A percentile compares a stretch with the other conserved stretches of the same genome.
These are phyloP conservation scores for Pseudozyma hubeiensis DNA, from an alignment of 1,284 basidiomycete species.

Conservation along the genomic window DNA sequence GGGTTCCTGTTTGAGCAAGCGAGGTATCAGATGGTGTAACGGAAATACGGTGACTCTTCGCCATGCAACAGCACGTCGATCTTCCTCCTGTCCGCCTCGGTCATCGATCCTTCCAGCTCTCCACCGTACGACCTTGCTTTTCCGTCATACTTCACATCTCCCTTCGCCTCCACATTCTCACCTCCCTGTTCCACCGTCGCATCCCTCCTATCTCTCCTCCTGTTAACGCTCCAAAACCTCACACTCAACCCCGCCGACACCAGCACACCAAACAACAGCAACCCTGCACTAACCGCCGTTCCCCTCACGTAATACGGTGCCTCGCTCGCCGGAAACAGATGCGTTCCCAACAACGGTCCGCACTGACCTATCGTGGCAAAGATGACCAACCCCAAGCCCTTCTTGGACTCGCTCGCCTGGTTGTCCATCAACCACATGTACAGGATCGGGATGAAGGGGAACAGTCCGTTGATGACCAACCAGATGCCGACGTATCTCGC, in stretches of 20 bases:
- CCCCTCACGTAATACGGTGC: slow-evolving; percentile 56
- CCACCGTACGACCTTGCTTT: slow-evolving; percentile 4
- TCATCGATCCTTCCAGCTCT: neutral
- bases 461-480: slow-evolving; percentile 57
- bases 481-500: slow-evolving; percentile 50
- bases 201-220: slow-evolving; percentile 18
- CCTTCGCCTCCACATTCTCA: neutral
- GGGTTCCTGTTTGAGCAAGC: neutral
- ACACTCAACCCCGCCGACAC: slow-evolving; percentile 22
- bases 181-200: neutral
- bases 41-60: slow-evolving; percentile 46
- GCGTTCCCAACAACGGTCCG: slow-evolving; percentile 57
- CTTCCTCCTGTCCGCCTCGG: slow-evolving; percentile 25
- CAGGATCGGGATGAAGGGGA: slow-evolving; percentile 59
- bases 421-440: slow-evolving; percentile 61
- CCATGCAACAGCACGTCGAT: slow-evolving; percentile 44
- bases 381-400: slow-evolving; percentile 53
- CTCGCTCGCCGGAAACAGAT: slow-evolving; percentile 52
- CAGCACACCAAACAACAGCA: slow-evolving; percentile 46
- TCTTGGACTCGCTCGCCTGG: slow-evolving; percentile 52
- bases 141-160: neutral
- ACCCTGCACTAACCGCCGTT: slow-evolving; percentile 43
- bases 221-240: slow-evolving; percentile 42
- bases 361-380: slow-evolving; percentile 63
- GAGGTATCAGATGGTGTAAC: slow-evolving; percentile 45